A percentile compares a stretch with the other conserved stretches of the same genome.
phyloP scores from a whole-genome alignment of 2,329 filamentous ascomycete genomes.

The Dryadomyces quercivorus region DNA sequence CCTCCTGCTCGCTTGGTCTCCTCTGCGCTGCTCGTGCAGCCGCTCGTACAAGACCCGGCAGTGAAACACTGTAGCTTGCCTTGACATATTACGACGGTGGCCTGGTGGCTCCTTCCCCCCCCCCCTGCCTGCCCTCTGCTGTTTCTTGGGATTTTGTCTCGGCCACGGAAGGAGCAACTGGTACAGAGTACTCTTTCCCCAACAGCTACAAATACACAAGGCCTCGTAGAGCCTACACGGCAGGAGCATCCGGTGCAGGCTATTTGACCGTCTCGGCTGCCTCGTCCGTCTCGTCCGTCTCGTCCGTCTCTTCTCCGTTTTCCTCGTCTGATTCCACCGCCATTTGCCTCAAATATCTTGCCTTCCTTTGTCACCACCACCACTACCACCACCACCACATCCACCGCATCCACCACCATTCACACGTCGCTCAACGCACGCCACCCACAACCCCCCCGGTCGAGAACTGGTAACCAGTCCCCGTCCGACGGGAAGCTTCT shows the following conservation, averaged over 20 bases:
- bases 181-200: not conserved
- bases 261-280: no score
- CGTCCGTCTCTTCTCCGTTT: not conserved
- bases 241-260: no score
- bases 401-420: not conserved
- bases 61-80: conserved; percentile 2
- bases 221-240: no score
- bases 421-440: not conserved
- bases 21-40: not conserved
- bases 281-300: not conserved
- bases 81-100: not conserved
- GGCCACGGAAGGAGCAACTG: not conserved
- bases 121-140: not conserved
- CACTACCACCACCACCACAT: no score
- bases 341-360: not conserved
- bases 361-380: not conserved
- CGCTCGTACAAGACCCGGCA: conserved; percentile 2
- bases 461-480: not conserved
- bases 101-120: not conserved
- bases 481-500: not conserved
- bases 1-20: not conserved
- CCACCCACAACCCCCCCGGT: not conserved
- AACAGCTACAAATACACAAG: no score
- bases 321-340: not conserved
- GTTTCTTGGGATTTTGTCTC: not conserved